Evolutionary conservation across 2,329 filamentous ascomycete genomes (phyloP).

Genomic region (Colletotrichum liaoningense): DNA sequence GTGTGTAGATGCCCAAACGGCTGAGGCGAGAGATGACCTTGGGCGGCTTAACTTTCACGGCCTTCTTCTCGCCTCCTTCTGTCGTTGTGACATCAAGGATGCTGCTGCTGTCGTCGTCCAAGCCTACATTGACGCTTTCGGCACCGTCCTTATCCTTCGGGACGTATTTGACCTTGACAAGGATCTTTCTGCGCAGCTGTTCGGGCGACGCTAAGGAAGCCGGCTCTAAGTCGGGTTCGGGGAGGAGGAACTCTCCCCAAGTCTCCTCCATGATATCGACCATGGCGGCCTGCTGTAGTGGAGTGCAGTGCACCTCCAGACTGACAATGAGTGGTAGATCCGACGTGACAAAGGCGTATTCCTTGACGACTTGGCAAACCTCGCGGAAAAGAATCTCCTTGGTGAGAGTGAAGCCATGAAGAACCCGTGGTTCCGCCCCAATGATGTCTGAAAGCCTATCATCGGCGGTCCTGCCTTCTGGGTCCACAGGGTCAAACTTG

Average conservation of each 20-base stretch:
- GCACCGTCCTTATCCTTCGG: constrained; percentile 51
- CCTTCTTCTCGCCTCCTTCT: constrained; percentile 53
- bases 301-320: constrained; percentile 87
- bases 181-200: constrained; percentile 80
- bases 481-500: not conserved
- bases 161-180: constrained; percentile 83
- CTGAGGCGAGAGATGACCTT: constrained; percentile 81
- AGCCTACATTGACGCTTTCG: constrained; percentile 47
- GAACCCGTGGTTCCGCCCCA: constrained; percentile 75
- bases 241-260: constrained; percentile 79
- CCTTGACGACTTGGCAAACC: constrained; percentile 83
- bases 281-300: constrained; percentile 88
- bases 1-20: constrained; percentile 83
- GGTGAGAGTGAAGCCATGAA: constrained; percentile 92
- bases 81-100: constrained; percentile 37
- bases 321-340: constrained; percentile 91
- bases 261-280: constrained; percentile 89
- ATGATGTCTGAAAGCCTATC: constrained; percentile 46
- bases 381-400: constrained; percentile 88
- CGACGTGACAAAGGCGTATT: constrained; percentile 80
- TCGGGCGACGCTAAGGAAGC: constrained; percentile 73
- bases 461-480: constrained; percentile 25
- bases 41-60: constrained; percentile 55
- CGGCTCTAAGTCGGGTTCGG: constrained; percentile 60
- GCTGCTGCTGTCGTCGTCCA: constrained; percentile 46